These are phyloP conservation scores for Penicillium sp. DNA, from an alignment of 2,329 filamentous ascomycete genomes.

Conservation along the genomic window DNA sequence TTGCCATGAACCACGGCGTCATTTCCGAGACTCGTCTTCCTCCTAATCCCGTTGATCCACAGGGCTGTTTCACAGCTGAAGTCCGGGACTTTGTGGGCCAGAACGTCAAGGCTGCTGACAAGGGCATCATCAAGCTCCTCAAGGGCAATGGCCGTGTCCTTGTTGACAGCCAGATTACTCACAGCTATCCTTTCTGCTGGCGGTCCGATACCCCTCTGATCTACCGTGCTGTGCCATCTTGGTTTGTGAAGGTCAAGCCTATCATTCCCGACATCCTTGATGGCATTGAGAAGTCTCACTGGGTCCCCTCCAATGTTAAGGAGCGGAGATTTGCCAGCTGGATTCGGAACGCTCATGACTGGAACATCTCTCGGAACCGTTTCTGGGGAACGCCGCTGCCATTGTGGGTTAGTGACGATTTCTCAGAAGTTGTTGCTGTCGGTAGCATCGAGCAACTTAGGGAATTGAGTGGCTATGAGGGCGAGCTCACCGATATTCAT, in stretches of 20 bases:
- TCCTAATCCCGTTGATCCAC: conserved; percentile 88
- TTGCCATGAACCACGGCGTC: conserved; percentile 73
- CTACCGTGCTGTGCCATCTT: conserved; percentile 86
- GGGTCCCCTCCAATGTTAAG: conserved; percentile 89
- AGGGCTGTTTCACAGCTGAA: conserved; percentile 73
- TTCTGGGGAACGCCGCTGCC: conserved; percentile 96
- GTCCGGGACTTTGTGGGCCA: conserved; percentile 79
- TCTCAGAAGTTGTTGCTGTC: conserved; percentile 81
- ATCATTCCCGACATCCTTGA: conserved; percentile 86
- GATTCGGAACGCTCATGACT: conserved; percentile 88
- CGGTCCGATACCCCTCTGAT: conserved; percentile 94
- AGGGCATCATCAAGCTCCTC: conserved; percentile 85
- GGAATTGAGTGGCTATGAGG: conserved; percentile 79
- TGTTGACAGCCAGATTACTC: conserved; percentile 81
- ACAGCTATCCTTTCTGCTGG: conserved; percentile 92
- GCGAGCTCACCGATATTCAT: conserved; percentile 81
- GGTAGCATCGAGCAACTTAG: conserved; percentile 83
- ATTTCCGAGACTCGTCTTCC: conserved; percentile 74
- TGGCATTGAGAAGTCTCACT: conserved; percentile 85
- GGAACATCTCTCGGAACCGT: conserved; percentile 90
- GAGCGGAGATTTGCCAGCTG: conserved; percentile 88
- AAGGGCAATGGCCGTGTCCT: conserved; percentile 75
- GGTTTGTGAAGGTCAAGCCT: conserved; percentile 87
- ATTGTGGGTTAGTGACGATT: conserved; percentile 86
- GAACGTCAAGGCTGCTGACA: conserved; percentile 90